phyloP scores from a whole-genome alignment of 305 asterid genomes.

The Fraxinus sp. region DNA sequence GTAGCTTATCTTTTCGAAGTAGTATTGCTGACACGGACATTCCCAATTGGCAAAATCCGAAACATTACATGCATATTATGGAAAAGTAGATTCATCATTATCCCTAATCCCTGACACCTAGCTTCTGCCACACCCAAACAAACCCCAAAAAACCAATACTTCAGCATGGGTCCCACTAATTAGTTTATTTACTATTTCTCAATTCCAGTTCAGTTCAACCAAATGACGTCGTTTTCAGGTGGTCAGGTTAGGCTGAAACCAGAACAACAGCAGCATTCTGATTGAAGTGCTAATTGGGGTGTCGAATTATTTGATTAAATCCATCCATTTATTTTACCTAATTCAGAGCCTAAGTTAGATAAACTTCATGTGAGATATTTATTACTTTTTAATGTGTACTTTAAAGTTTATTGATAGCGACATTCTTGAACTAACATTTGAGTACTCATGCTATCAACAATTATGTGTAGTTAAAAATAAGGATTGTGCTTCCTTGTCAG shows the following conservation, averaged over 20 bases:
- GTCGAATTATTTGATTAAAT: not conserved
- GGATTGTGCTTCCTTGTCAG: no score
- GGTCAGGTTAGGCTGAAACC: conserved; percentile 4
- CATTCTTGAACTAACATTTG: not conserved
- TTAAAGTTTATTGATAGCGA: not conserved
- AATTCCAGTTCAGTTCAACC: not conserved
- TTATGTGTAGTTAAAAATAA: no score
- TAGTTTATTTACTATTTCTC: not conserved
- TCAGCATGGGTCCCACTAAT: not conserved
- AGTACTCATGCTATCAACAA: not conserved
- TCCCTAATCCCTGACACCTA: not conserved
- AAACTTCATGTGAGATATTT: not conserved
- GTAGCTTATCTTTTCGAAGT: not conserved
- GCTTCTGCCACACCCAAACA: not conserved
- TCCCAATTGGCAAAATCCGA: not conserved
- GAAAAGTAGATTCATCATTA: not conserved
- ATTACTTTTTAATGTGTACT: not conserved
- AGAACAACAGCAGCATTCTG: not conserved
- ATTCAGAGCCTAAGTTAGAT: not conserved
- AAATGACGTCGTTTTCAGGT: not conserved
- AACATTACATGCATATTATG: not conserved
- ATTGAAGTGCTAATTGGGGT: not conserved
- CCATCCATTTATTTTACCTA: not conserved
- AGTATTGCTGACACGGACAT: not conserved
- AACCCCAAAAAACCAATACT: not conserved